Base-by-base conservation (phyloP, 805 yeast genomes). In the Priceomyces melissophilus region DNA sequence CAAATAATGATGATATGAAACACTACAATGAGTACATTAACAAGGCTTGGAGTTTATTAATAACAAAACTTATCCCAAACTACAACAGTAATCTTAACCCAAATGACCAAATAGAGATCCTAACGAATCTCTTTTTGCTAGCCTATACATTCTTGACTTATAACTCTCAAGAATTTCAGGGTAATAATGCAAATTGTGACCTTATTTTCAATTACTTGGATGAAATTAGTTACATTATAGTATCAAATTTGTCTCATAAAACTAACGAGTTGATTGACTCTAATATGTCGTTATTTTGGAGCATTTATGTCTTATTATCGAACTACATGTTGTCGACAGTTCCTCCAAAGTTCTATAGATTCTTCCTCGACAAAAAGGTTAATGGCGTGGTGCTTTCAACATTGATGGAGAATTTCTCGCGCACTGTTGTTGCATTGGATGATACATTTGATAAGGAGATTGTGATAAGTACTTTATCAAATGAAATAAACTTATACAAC, bases 191-290 rank as follows among this genome's bases (percentile, higher is more conserved):
- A n/a, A 70, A 71, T 26, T 65, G 69, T 20, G 76, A 73, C 40
- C 67, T 75, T 28, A 61, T 76, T 4, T 61, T 77, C 44, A 73
- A 75, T 46, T 73, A 74, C 46, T 57, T 78, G 37, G 74, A 77
- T 48, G 76, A 75, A 43, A 69, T 73, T 11, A 60, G 71, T 26
- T 60, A 58, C 43, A 64, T 73, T 16, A 71, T 75, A 35, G 55
- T 73, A 39, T 52, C 69, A 25, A 69, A 70, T 42, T 49, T 63
- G 39, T 49, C 52, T 7, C 49, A 50, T 30, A 45, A 46, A 13
- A 34, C 41, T 12, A 32, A 37, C 16, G 39, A 43, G 11, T 43
- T 65, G 13, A 59, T 69, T 15, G 60, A 59, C 27, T 50, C 56
- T 16, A 64, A 61, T 40, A 49, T 60, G 41, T 48, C 49, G n/a